These are phyloP conservation scores for Elsinoe australis DNA, from an alignment of 2,329 filamentous ascomycete genomes.

Conservation along the genomic window DNA sequence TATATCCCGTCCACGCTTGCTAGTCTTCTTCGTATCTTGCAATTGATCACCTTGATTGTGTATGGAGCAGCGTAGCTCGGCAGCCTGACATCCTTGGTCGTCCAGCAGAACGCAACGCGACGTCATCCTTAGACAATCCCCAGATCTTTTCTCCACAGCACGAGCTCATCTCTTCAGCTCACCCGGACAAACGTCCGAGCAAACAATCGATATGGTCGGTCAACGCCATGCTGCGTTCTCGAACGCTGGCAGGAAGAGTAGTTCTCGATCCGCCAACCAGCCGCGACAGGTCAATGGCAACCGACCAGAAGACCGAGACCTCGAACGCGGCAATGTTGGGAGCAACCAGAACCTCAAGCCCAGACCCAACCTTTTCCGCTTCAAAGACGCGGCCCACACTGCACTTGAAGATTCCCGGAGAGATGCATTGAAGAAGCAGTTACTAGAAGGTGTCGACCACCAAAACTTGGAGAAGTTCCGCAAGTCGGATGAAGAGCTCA, in stretches of 20 bases:
- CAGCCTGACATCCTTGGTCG: too few relatives aligned
- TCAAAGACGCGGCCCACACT: conserved; percentile 42
- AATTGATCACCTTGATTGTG: too few relatives aligned
- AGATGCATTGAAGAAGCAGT: conserved; percentile 42
- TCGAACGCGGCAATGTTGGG: conserved; percentile 22
- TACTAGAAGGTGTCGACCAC: conserved; percentile 42
- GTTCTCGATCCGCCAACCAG: conserved; percentile 5
- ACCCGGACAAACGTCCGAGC: too few relatives aligned
- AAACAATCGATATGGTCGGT: too few relatives aligned
- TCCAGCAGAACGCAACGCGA: too few relatives aligned
- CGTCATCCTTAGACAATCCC: not conserved
- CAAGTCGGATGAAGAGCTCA: conserved; percentile 46
- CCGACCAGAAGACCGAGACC: conserved; percentile 10
- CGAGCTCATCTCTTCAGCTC: too few relatives aligned
- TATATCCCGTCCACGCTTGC: too few relatives aligned
- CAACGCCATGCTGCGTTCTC: not conserved
- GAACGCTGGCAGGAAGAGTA: not conserved
- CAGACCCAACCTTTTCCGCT: conserved; percentile 32
- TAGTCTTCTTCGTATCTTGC: too few relatives aligned
- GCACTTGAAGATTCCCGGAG: conserved; percentile 41
- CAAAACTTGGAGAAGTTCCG: conserved; percentile 43
- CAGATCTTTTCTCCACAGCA: not conserved
- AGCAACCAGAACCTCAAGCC: conserved; percentile 18
- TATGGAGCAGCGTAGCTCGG: not conserved
- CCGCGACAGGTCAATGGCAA: conserved; percentile 17